Evolutionary conservation across 345 rosid genomes (phyloP).

Genomic region (Hirschfeldia incana): DNA sequence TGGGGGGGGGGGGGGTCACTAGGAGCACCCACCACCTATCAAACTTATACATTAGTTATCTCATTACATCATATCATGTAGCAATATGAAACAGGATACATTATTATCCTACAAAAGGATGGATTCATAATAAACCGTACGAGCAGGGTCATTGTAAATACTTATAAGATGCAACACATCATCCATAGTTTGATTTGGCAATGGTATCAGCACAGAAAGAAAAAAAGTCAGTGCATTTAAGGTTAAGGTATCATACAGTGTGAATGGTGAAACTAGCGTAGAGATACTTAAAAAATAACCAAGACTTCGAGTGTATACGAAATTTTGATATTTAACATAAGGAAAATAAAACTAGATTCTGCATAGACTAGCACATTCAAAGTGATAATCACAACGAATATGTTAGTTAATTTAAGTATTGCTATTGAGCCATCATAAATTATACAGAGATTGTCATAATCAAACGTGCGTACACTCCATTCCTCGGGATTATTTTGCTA

Average conservation of each 20-base stretch:
- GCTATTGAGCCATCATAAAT: background rate
- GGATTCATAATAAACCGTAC: too few species aligned
- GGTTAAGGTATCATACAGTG: background rate
- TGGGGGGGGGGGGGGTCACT: background rate
- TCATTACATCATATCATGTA: background rate
- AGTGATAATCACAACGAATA: background rate
- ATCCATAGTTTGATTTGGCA: too few species aligned
- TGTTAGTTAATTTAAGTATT: background rate
- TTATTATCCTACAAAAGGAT: too few species aligned
- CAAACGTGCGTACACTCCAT: background rate
- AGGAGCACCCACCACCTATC: conserved; percentile 12
- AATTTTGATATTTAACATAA: too few species aligned
- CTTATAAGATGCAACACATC: too few species aligned
- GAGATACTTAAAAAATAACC: background rate
- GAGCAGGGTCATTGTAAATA: too few species aligned
- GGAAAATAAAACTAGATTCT: too few species aligned
- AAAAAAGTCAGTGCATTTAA: background rate
- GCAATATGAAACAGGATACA: background rate
- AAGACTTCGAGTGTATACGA: too few species aligned
- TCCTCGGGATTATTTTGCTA: conserved; percentile 3
- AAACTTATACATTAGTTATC: background rate
- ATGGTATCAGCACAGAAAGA: background rate
- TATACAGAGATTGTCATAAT: background rate
- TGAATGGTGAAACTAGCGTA: background rate
- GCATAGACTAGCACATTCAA: background rate